Conservation (phyloP, 2,329 filamentous ascomycete species). For the Alternaria sp. region DNA sequence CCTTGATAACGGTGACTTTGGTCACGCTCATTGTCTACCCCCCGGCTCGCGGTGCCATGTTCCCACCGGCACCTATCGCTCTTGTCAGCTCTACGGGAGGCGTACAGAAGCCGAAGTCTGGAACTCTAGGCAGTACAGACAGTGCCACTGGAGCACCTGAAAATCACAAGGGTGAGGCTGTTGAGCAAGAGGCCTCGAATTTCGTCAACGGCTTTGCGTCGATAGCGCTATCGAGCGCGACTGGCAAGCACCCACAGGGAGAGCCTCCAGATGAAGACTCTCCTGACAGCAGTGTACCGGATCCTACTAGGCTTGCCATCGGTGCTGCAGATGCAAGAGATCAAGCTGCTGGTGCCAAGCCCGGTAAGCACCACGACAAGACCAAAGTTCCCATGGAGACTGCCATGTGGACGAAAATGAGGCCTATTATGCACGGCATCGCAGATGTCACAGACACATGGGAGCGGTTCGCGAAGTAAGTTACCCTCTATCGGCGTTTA, state of each 20-base stretch:
- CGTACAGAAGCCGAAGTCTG: constrained; percentile 77
- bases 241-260: constrained; percentile 75
- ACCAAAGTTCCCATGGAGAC: constrained; percentile 79
- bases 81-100: constrained; percentile 74
- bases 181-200: constrained; percentile 82
- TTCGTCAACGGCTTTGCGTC: constrained; percentile 76
- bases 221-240: constrained; percentile 75
- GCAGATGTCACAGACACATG: constrained; percentile 66
- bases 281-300: constrained; percentile 63
- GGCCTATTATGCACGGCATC: constrained; percentile 72
- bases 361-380: constrained; percentile 68
- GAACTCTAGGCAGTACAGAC: constrained; percentile 76
- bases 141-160: constrained; percentile 83
- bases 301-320: constrained; percentile 64
- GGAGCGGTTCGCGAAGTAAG: constrained; percentile 67
- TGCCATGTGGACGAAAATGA: constrained; percentile 77
- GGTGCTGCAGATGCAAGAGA: constrained; percentile 62
- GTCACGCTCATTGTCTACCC: constrained; percentile 72
- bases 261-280: constrained; percentile 58
- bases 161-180: constrained; percentile 81
- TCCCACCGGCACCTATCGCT: constrained; percentile 78
- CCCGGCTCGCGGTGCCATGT: constrained; percentile 66
- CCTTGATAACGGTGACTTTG: constrained; percentile 63
- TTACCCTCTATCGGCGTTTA: neutral
- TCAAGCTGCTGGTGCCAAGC: constrained; percentile 58